Conservation (phyloP, 495 filamentous ascomycete genomes). For the Aspergillus saccharolyticus region DNA sequence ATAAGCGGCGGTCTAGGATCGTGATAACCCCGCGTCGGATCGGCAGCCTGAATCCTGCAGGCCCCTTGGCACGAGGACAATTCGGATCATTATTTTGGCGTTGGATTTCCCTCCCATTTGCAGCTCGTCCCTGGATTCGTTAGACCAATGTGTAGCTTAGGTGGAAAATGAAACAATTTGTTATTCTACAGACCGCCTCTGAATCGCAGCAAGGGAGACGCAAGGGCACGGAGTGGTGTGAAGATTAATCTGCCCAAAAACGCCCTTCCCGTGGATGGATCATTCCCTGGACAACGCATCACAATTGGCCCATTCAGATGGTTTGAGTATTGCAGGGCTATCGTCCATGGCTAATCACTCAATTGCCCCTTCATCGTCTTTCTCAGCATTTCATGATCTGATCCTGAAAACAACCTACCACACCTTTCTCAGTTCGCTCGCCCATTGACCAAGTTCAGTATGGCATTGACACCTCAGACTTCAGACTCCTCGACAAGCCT, state of each 20-base stretch:
- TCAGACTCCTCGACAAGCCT: constrained; percentile 3
- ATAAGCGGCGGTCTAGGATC: not conserved
- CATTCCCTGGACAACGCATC: not conserved
- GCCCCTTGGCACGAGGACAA: not conserved
- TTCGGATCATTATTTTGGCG: not conserved
- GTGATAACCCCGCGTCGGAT: not conserved
- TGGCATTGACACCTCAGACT: constrained; percentile 9
- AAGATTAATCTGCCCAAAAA: not conserved
- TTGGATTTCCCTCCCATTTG: not conserved
- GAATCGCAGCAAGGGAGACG: not conserved
- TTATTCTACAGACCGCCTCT: not conserved
- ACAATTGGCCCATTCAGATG: not conserved
- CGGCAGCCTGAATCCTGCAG: not conserved
- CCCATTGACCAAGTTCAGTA: constrained; percentile 14
- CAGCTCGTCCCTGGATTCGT: not conserved
- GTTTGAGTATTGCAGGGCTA: not conserved
- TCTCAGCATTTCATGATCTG: not conserved
- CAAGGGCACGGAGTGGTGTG: not conserved
- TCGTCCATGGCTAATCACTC: not conserved
- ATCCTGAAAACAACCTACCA: too few species aligned
- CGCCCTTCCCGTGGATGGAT: not conserved
- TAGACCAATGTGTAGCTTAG: not conserved
- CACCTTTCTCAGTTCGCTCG: not conserved
- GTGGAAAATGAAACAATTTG: not conserved
- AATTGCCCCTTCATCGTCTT: not conserved